phyloP scores from a whole-genome alignment of 2,329 filamentous ascomycete genomes.

The Sclerotinia subarctica region DNA sequence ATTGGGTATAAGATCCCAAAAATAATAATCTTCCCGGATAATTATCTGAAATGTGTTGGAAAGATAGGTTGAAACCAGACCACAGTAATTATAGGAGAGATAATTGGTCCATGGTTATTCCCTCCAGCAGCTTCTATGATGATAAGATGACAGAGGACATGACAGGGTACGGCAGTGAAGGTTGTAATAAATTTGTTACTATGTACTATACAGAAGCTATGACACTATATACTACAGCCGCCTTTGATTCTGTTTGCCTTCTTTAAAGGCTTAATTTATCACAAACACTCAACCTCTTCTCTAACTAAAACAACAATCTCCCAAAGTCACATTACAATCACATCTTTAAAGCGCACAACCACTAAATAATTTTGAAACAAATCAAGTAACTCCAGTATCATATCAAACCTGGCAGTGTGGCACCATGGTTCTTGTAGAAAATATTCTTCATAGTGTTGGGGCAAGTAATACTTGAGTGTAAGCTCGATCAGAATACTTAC shows the following conservation, averaged over 20 bases:
- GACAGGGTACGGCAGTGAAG: background rate
- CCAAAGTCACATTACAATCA: background rate
- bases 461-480: background rate
- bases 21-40: no score
- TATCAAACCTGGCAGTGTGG: background rate
- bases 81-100: no score
- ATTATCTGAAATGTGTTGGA: no score
- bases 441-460: background rate
- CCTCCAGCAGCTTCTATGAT: background rate
- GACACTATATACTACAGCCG: background rate
- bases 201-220: background rate
- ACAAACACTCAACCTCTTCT: background rate
- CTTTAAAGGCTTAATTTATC: background rate
- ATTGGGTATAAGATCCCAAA: no score
- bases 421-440: background rate
- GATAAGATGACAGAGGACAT: background rate
- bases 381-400: background rate
- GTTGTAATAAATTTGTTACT: background rate
- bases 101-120: background rate
- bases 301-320: background rate
- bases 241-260: background rate
- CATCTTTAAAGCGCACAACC: background rate
- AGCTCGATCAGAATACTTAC: background rate
- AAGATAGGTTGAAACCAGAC: background rate
- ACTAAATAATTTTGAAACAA: background rate